These are phyloP conservation scores for Cucurbita pepo DNA, from an alignment of 306 rosid genomes.

Conservation along the genomic window DNA sequence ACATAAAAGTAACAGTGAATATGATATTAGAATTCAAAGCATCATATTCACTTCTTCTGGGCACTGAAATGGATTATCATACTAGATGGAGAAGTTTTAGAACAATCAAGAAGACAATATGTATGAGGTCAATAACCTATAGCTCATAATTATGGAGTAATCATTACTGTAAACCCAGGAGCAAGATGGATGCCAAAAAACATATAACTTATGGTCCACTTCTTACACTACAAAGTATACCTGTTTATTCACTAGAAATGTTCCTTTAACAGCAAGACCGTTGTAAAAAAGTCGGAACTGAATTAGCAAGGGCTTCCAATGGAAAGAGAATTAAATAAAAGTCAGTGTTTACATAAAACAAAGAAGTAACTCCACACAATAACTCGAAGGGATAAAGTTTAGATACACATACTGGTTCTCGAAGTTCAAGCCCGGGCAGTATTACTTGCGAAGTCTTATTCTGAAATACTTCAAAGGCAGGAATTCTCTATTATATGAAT, in stretches of 20 bases:
- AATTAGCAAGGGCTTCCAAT: constrained; percentile 55
- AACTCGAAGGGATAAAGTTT: background rate
- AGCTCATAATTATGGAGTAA: background rate
- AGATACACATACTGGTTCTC: constrained; percentile 24
- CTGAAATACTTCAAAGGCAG: constrained; percentile 11
- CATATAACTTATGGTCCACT: background rate
- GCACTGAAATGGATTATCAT: background rate
- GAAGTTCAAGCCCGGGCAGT: constrained; percentile 7
- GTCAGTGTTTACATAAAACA: background rate
- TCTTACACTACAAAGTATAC: constrained; percentile 15
- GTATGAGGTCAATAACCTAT: background rate
- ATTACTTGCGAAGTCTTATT: constrained; percentile 13
- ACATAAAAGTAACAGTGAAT: background rate
- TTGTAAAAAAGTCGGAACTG: constrained; percentile 57
- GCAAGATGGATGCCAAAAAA: background rate
- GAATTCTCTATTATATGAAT: constrained; percentile 11
- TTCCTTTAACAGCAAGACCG: constrained; percentile 66
- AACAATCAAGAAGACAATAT: background rate
- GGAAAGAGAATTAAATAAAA: constrained; percentile 12
- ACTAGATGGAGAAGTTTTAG: background rate
- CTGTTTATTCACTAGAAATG: constrained; percentile 50
- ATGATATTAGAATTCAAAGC: background rate
- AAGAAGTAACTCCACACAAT: background rate
- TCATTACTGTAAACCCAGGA: background rate
- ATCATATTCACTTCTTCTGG: background rate